Evolutionary conservation across 2,329 filamentous ascomycete genomes (phyloP), one percentile per base, ranked within the genome.

Genomic region (Moelleriella libera): DNA sequence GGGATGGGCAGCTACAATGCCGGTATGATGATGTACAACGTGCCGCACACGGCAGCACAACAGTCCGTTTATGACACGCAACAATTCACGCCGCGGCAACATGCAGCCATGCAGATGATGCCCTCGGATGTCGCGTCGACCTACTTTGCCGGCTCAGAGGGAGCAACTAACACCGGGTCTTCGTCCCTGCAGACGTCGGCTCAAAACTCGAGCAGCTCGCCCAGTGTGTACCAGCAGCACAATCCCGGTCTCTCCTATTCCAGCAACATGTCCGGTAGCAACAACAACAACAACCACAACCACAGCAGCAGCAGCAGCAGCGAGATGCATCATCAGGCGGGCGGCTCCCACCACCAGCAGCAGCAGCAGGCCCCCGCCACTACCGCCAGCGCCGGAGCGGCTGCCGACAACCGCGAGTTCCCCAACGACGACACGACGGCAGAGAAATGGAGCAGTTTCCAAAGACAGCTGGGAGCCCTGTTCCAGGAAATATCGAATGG

Each of bases 21-120:
- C 47, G 68, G 77, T 48, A 77, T 78, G 53, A 80, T 90, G 69
- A 82, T 92, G 75, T 94, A 94, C 71, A 82, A 81, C 68, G 83
- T 89, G 58, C 70, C 75, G 60, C 80, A 82, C 61, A 70, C 79
- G 58, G 70, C 69, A 51, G 68, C 72, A 53, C 76, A 78, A 66
- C 71, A 69, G 67, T 63, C 78, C 69, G 72, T 83, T 67, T 94
- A 94, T 69, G 85, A 90, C 65, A 70, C 79, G 60, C 78, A 82
- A 62, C 82, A 82, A 60, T 94, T 88, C 69, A 75, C 82, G 59
- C 71, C 80, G 56, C 82, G 84, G 70, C 85, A 88, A 61, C 77
- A 83, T 67, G 79, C 83, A 72, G 78, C 76, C 51, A 78, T 92
- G 68, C 84, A 88, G 63, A 85, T 88, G 68, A 72, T 78, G 63